A percentile compares a stretch with the other conserved stretches of the same genome.
Conservation (phyloP, 1,139 yeast genomes). For the Suhomyces yuchorum region DNA sequence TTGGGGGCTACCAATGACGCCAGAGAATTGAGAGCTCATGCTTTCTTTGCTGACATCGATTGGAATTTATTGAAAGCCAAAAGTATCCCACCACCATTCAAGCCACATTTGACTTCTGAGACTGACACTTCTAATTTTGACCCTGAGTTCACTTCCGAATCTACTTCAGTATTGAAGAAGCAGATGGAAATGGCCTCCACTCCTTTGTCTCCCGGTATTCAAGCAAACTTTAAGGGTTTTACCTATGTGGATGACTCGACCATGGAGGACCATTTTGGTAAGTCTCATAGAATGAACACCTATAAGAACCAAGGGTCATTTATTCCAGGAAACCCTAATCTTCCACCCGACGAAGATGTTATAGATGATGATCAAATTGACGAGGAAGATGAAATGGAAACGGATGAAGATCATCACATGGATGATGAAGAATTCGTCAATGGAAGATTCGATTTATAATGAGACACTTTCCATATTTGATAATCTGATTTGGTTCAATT, state of each 20-base stretch:
- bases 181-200: constrained; percentile 70
- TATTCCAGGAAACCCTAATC: constrained; percentile 74
- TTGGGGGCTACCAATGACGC: constrained; percentile 92
- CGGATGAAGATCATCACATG: constrained; percentile 50
- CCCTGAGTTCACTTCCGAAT: constrained; percentile 93
- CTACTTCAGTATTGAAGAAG: constrained; percentile 76
- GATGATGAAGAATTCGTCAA: constrained; percentile 79
- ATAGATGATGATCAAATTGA: constrained; percentile 73
- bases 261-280: constrained; percentile 77
- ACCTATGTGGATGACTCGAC: constrained; percentile 95
- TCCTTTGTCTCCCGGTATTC: constrained; percentile 91
- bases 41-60: constrained; percentile 86
- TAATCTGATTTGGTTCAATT: background rate
- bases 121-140: constrained; percentile 95
- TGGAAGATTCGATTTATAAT: constrained; percentile 79
- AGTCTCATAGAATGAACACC: constrained; percentile 47
- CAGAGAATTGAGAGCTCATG: constrained; percentile 84
- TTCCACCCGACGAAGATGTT: constrained; percentile 82
- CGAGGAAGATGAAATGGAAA: constrained; percentile 55
- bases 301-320: constrained; percentile 69
- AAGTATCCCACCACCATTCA: constrained; percentile 95
- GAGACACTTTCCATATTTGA: background rate
- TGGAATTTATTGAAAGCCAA: constrained; percentile 80
- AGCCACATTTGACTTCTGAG: constrained; percentile 88
- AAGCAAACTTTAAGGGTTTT: constrained; percentile 93